phyloP scores from a whole-genome alignment of 352 stramenopile genomes.

The Phytophthora crassamura region DNA sequence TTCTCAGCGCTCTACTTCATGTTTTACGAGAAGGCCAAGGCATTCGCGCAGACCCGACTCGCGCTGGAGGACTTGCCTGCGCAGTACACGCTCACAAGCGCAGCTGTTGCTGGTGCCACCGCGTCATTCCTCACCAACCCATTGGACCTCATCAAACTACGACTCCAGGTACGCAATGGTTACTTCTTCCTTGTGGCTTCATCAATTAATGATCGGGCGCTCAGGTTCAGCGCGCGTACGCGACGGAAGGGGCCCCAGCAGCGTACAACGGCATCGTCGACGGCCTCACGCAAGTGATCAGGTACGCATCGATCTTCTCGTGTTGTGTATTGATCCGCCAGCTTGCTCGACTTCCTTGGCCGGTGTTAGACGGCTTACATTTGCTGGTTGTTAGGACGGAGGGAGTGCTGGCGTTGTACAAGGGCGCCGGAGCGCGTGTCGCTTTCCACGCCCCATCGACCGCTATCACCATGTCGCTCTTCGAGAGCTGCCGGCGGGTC shows the following conservation, averaged over 20 bases:
- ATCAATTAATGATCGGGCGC: conserved; percentile 15
- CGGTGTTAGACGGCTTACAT: background rate
- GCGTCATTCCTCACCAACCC: conserved; percentile 97
- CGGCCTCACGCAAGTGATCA: conserved; percentile 83
- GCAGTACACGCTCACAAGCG: conserved; percentile 68
- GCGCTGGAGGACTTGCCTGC: conserved; percentile 54
- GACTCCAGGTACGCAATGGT: conserved; percentile 87
- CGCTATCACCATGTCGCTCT: conserved; percentile 97
- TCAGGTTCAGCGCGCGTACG: conserved; percentile 61
- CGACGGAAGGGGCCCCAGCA: conserved; percentile 30
- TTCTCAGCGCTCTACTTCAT: conserved; percentile 99
- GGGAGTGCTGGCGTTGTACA: conserved; percentile 93
- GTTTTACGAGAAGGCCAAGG: conserved; percentile 95
- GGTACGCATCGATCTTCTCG: conserved; percentile 29
- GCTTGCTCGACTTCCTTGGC: conserved; percentile 6
- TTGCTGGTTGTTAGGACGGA: conserved; percentile 57
- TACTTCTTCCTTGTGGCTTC: background rate
- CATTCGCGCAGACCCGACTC: conserved; percentile 51
- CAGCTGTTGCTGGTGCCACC: conserved; percentile 86
- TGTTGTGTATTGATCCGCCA: conserved; percentile 2
- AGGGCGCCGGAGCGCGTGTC: conserved; percentile 94
- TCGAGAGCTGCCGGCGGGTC: conserved; percentile 89
- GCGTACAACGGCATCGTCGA: conserved; percentile 86
- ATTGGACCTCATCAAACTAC: conserved; percentile 97
- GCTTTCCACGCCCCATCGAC: conserved; percentile 96